These are phyloP conservation scores for Suhomyces panamericanus DNA, from an alignment of 1,139 yeast genomes.

Conservation along the genomic window DNA sequence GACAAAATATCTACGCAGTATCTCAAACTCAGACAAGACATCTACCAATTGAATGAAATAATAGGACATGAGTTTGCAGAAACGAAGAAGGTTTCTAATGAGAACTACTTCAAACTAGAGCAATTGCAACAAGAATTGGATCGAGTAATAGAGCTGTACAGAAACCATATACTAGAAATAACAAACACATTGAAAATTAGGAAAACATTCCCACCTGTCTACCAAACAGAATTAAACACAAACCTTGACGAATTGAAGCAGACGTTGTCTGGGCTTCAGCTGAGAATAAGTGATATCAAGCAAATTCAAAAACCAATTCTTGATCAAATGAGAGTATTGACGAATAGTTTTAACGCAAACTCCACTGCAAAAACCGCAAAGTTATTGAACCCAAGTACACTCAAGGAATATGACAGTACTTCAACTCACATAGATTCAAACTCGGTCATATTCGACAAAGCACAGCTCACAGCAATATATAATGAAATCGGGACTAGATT, in stretches of 20 bases:
- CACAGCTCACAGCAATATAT: slow-evolving; percentile 25
- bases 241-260: slow-evolving; percentile 24
- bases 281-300: slow-evolving; percentile 29
- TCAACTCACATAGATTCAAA: slow-evolving; percentile 17
- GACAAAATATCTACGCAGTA: slow-evolving; percentile 38
- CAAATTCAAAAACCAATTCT: slow-evolving; percentile 39
- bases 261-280: slow-evolving; percentile 20
- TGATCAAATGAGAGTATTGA: slow-evolving; percentile 33
- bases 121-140: slow-evolving; percentile 32
- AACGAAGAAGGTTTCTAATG: slow-evolving; percentile 9
- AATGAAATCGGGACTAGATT: slow-evolving; percentile 16
- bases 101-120: slow-evolving; percentile 17
- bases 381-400: slow-evolving; percentile 10
- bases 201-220: slow-evolving; percentile 19
- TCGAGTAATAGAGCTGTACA: slow-evolving; percentile 27
- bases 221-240: slow-evolving; percentile 22
- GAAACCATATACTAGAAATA: slow-evolving; percentile 27
- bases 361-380: slow-evolving; percentile 11
- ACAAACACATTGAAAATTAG: slow-evolving; percentile 22
- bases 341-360: slow-evolving; percentile 26
- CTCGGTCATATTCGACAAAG: slow-evolving; percentile 23
- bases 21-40: slow-evolving; percentile 36
- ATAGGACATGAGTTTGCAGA: slow-evolving; percentile 14
- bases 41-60: slow-evolving; percentile 24
- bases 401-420: slow-evolving; percentile 11